Evolutionary conservation across 1,284 basidiomycete genomes (phyloP).

Genomic region (Ustilago sp.): DNA sequence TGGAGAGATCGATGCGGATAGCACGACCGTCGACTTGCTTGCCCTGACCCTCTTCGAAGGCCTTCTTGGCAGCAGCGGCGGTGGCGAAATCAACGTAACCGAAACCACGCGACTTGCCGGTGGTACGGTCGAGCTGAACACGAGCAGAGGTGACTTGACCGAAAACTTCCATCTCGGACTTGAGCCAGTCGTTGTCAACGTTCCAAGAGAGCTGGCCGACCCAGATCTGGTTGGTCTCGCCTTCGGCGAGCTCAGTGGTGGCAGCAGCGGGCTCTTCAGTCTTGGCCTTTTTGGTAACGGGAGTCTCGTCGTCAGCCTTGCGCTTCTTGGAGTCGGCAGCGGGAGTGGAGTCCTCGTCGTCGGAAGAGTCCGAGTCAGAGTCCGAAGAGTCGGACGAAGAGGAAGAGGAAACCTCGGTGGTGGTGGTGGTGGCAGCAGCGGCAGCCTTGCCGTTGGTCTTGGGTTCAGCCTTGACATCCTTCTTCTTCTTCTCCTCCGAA

Average conservation of each 20-base stretch:
- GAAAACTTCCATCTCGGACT: conserved; percentile 87
- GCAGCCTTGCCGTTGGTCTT: conserved; percentile 54
- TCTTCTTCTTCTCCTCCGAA: conserved; percentile 37
- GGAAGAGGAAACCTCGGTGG: conserved; percentile 28
- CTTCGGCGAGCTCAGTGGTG: conserved; percentile 70
- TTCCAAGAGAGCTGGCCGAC: conserved; percentile 96
- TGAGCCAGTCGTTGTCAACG: conserved; percentile 95
- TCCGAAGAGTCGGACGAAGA: conserved; percentile 33
- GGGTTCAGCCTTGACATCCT: conserved; percentile 37
- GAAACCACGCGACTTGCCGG: conserved; percentile 74
- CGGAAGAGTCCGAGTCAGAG: conserved; percentile 41
- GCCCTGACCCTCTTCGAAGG: conserved; percentile 79
- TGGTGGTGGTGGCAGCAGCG: conserved; percentile 21
- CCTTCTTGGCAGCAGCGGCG: conserved; percentile 73
- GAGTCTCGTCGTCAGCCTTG: conserved; percentile 80
- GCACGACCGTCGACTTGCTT: conserved; percentile 90
- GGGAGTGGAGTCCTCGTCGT: conserved; percentile 66
- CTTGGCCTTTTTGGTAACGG: conserved; percentile 85
- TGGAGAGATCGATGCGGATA: conserved; percentile 86
- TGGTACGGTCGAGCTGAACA: conserved; percentile 90
- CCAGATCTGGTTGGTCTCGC: conserved; percentile 81
- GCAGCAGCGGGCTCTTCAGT: conserved; percentile 69
- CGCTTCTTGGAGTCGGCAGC: conserved; percentile 75
- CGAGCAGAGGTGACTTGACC: conserved; percentile 88
- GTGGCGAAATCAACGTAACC: conserved; percentile 89